Percentiles rank a stretch among this genome's conserved stretches.
Evolutionary conservation across 768 basidiomycete species (phyloP).

Genomic region (Tylopilus sp.): DNA sequence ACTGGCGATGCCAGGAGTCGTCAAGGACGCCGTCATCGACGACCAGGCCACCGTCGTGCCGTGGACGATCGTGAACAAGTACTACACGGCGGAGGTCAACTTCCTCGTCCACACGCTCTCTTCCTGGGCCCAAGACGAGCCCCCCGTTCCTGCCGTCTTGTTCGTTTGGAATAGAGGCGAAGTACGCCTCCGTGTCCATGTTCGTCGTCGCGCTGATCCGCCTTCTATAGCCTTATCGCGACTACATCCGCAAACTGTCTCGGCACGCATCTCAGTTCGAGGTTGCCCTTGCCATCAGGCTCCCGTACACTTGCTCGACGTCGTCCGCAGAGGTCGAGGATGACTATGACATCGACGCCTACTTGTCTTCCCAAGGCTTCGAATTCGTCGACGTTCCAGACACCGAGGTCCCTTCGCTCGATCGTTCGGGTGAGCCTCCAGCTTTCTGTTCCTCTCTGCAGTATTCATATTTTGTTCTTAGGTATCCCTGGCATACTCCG

Average conservation of each 20-base stretch:
- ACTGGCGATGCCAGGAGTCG: conserved; percentile 22
- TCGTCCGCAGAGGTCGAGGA: conserved; percentile 37
- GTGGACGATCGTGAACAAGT: conserved; percentile 78
- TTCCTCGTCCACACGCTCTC: conserved; percentile 53
- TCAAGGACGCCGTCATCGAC: conserved; percentile 14
- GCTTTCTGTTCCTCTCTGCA: neutral
- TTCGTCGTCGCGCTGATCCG: neutral
- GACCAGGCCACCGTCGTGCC: conserved; percentile 38
- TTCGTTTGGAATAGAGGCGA: conserved; percentile 69
- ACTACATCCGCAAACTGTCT: conserved; percentile 50
- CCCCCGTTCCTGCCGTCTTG: conserved; percentile 60
- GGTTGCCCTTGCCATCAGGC: conserved; percentile 65
- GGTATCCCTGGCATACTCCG: conserved; percentile 59
- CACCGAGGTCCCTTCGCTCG: conserved; percentile 1
- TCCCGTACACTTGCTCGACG: conserved; percentile 30
- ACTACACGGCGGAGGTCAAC: conserved; percentile 75
- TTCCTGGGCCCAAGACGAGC: conserved; percentile 39
- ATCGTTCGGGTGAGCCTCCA: conserved; percentile 17
- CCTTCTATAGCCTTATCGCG: conserved; percentile 50
- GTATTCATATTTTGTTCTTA: conserved; percentile 19
- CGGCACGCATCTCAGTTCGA: conserved; percentile 55
- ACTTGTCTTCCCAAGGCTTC: conserved; percentile 66
- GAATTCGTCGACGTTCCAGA: conserved; percentile 61
- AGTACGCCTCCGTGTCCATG: conserved; percentile 38
- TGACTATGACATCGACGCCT: conserved; percentile 58